A percentile compares a stretch with the other conserved stretches of the same genome.
These are phyloP conservation scores for Aspergillus sp. DNA, from an alignment of 2,329 filamentous ascomycete genomes.

Conservation along the genomic window DNA sequence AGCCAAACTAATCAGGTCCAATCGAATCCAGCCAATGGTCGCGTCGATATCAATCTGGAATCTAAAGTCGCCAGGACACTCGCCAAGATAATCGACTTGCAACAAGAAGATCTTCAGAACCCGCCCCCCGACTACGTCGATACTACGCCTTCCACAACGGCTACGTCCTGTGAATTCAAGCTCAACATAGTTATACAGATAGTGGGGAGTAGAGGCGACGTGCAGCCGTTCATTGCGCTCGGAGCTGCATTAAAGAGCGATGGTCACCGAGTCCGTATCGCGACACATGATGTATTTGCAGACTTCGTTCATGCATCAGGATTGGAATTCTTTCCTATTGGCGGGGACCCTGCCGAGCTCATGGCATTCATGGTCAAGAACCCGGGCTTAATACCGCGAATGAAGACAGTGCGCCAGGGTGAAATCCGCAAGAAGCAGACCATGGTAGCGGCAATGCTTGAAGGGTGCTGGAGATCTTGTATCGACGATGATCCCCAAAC, in stretches of 20 bases:
- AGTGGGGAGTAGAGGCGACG: slow-evolving; percentile 58
- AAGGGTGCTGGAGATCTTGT: slow-evolving; percentile 43
- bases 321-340: slow-evolving; percentile 59
- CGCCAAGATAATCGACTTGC: slow-evolving; percentile 3
- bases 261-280: slow-evolving; percentile 57
- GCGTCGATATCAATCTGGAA: slow-evolving; percentile 4
- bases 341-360: slow-evolving; percentile 55
- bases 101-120: not conserved
- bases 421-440: slow-evolving; percentile 31
- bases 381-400: slow-evolving; percentile 43
- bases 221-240: slow-evolving; percentile 61
- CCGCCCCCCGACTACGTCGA: slow-evolving; percentile 3
- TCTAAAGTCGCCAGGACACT: slow-evolving; percentile 3
- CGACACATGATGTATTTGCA: slow-evolving; percentile 57
- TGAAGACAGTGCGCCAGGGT: slow-evolving; percentile 37
- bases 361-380: slow-evolving; percentile 56
- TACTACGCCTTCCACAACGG: not conserved
- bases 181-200: slow-evolving; percentile 59
- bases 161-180: slow-evolving; percentile 13
- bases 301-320: slow-evolving; percentile 54
- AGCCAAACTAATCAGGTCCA: no score
- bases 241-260: slow-evolving; percentile 52
- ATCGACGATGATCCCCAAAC: slow-evolving; percentile 32
- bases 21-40: not conserved
- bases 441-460: slow-evolving; percentile 39